Evolutionary conservation across 2,329 filamentous ascomycete species (phyloP), one percentile per base, ranked within the genome.

Genomic region (Microascus cirrosus): DNA sequence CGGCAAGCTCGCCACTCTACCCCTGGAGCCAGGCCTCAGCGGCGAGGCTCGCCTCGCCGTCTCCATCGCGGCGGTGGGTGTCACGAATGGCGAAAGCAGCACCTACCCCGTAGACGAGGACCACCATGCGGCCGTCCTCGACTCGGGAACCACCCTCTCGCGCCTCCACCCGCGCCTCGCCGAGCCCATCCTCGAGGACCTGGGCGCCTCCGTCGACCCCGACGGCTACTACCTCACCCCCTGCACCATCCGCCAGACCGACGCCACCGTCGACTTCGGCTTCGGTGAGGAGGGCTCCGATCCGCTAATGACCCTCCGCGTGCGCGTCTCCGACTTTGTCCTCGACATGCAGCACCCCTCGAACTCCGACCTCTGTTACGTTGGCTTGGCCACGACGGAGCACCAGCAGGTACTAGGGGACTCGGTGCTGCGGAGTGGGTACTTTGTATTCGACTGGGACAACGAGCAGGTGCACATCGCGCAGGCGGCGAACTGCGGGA

Each of bases 121-220:
- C 1, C 73, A 77, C 32, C 63, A 69, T 15, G 72, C 69, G 52
- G 72, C 77, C 22, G 71, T 78, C 66, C 70, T 82, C 56, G 80
- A 82, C 68, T 78, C 75, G 2, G 79, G 79, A 55, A 77, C 77
- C 1, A 80, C 79, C 1, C 65, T 81, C 13, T 74, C 70, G 2
- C 71, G 76, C 24, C 71, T 82, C 50, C 77, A 77, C 28, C 63
- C 68, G 13, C 48, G 65, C 1, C 65, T 78, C 12, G 76, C 77
- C 20, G 58, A 62, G 6, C 71, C 71, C 2, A 69, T 82, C 5
- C 71, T 77, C 1, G 60, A 68, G 5, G 68, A 69, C 24, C 74
- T 82, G 36, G 69, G 70, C 13, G 76, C 73, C 0, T 36, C 64
- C 32, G 66, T 70, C 22, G 72, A 75, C 57, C 67, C 68, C 7